Percentiles rank a stretch among this genome's conserved stretches.
phyloP scores from a whole-genome alignment of 495 filamentous ascomycete genomes.

The Talaromyces proteolyticus region DNA sequence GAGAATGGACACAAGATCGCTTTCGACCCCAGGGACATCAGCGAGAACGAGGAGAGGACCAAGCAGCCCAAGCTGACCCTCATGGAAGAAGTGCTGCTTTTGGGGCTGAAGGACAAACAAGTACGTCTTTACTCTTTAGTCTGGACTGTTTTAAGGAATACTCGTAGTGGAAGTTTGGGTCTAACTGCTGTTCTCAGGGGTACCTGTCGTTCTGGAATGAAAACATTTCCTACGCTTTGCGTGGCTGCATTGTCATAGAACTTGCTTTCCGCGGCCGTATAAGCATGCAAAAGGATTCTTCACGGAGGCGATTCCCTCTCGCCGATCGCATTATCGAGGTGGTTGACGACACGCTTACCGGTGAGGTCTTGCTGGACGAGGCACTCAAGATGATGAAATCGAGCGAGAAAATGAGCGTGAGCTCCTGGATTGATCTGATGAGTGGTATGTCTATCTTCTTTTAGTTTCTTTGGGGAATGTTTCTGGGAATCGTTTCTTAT shows the following conservation, averaged over 20 bases:
- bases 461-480: neutral
- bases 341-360: constrained; percentile 92
- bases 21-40: constrained; percentile 94
- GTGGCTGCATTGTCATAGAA: constrained; percentile 97
- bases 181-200: no score
- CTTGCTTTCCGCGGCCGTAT: constrained; percentile 92
- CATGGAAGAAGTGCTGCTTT: constrained; percentile 94
- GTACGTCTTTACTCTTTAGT: constrained; percentile 40
- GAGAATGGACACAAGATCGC: constrained; percentile 99
- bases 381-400: constrained; percentile 99
- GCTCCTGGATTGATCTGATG: constrained; percentile 97
- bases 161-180: no score
- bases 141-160: no score
- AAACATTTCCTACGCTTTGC: constrained; percentile 96
- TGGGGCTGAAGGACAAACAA: constrained; percentile 98
- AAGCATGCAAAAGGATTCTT: constrained; percentile 97
- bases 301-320: constrained; percentile 84
- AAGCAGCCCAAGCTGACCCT: constrained; percentile 97
- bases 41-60: constrained; percentile 90
- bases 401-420: constrained; percentile 99
- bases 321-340: constrained; percentile 93
- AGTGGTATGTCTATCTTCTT: constrained; percentile 59
- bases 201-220: constrained; percentile 99
- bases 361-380: constrained; percentile 96
- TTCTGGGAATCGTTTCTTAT: no score